phyloP scores from a whole-genome alignment of 495 filamentous ascomycete genomes.

The Bathelium albidoporum region DNA sequence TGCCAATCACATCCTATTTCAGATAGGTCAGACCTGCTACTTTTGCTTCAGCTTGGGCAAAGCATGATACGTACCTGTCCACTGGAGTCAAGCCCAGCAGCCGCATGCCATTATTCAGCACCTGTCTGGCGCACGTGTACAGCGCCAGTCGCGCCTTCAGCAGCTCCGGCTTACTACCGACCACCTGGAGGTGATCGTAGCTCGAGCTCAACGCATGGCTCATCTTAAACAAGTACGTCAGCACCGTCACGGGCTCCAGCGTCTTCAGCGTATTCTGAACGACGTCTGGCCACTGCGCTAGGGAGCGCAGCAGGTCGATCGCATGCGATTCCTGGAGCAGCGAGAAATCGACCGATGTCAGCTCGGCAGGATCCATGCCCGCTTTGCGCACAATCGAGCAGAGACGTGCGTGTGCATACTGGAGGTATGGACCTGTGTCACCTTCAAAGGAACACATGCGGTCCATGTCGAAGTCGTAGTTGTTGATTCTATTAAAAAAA shows the following conservation, averaged over 20 bases:
- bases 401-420: conserved; percentile 59
- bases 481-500: conserved; percentile 45
- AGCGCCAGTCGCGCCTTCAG: conserved; percentile 30
- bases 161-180: conserved; percentile 25
- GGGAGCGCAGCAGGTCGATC: conserved; percentile 46
- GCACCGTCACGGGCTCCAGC: conserved; percentile 50
- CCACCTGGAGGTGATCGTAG: conserved; percentile 32
- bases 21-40: neutral
- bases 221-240: conserved; percentile 37
- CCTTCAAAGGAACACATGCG: conserved; percentile 62
- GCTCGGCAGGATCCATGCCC: conserved; percentile 33
- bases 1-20: conserved; percentile 4
- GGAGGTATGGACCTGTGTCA: conserved; percentile 60
- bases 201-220: conserved; percentile 26
- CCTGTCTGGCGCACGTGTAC: conserved; percentile 28
- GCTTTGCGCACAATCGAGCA: conserved; percentile 52
- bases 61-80: conserved; percentile 23
- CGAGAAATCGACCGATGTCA: conserved; percentile 44
- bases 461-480: conserved; percentile 58
- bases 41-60: too few species aligned
- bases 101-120: conserved; percentile 35
- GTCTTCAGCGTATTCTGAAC: conserved; percentile 51
- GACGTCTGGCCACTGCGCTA: conserved; percentile 56
- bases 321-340: conserved; percentile 49
- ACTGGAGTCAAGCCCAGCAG: conserved; percentile 36